Percentiles rank a stretch among this genome's conserved stretches.
Evolutionary conservation across 257 asterid genomes (phyloP).

Genomic region (Fraxinus excelsior): DNA sequence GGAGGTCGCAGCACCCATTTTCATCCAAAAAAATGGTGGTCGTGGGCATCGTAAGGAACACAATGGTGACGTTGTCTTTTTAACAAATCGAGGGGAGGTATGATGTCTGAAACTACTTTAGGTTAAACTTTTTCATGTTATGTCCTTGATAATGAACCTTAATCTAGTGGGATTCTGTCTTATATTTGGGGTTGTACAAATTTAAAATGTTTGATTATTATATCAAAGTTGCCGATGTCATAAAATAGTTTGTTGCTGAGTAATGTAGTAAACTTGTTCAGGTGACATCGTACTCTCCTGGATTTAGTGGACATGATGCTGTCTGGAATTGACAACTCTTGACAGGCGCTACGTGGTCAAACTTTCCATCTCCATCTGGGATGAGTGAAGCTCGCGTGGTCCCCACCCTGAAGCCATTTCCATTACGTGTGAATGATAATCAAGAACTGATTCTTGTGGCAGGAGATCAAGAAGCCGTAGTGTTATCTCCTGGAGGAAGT

Average conservation of each 20-base stretch:
- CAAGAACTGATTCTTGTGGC: constrained; percentile 81
- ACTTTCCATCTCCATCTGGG: constrained; percentile 89
- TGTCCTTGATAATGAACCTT: constrained; percentile 10
- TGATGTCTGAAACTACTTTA: constrained; percentile 11
- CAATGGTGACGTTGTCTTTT: constrained; percentile 94
- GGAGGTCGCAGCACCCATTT: constrained; percentile 94
- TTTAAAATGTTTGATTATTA: not conserved
- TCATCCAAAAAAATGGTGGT: constrained; percentile 81
- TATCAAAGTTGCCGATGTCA: not conserved
- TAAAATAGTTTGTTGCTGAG: not conserved
- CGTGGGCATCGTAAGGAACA: constrained; percentile 88
- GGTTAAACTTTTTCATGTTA: not conserved
- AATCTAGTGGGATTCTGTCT: not conserved
- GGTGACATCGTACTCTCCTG: constrained; percentile 97
- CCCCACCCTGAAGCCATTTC: constrained; percentile 82
- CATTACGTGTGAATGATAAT: constrained; percentile 69
- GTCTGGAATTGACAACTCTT: constrained; percentile 88
- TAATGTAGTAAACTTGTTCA: constrained; percentile 33
- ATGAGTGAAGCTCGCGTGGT: constrained; percentile 65
- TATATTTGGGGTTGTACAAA: not conserved
- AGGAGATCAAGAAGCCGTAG: constrained; percentile 88
- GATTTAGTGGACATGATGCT: constrained; percentile 82
- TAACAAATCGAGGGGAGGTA: constrained; percentile 99
- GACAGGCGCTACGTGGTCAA: constrained; percentile 95
- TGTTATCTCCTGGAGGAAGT: constrained; percentile 89